These are phyloP conservation scores for Hericium coralloides DNA, from an alignment of 768 basidiomycete genomes.

Conservation along the genomic window DNA sequence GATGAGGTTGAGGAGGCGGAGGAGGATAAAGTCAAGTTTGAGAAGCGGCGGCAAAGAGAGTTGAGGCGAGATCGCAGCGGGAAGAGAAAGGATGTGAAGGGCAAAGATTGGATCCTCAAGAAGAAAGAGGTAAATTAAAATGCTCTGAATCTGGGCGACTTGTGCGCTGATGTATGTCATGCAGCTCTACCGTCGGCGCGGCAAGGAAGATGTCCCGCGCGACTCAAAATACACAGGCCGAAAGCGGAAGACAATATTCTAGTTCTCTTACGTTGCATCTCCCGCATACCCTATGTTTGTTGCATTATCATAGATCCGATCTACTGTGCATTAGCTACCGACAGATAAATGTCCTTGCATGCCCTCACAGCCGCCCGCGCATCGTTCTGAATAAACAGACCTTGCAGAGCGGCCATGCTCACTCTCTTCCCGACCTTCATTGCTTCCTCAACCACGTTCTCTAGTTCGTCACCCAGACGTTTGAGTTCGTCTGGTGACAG, in stretches of 20 bases:
- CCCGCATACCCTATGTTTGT: background rate
- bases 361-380: slow-evolving; percentile 45
- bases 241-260: slow-evolving; percentile 76
- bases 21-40: slow-evolving; percentile 57
- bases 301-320: background rate
- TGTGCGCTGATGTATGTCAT: slow-evolving; percentile 1
- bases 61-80: slow-evolving; percentile 45
- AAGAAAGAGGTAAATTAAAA: slow-evolving; percentile 78
- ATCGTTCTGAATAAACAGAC: slow-evolving; percentile 78
- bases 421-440: slow-evolving; percentile 46
- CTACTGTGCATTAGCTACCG: slow-evolving; percentile 1
- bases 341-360: slow-evolving; percentile 33
- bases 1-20: slow-evolving; percentile 41
- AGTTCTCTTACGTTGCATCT: slow-evolving; percentile 16
- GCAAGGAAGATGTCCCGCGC: slow-evolving; percentile 75
- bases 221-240: slow-evolving; percentile 92
- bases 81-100: slow-evolving; percentile 66
- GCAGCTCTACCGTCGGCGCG: slow-evolving; percentile 76
- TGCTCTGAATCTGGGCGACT: background rate
- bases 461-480: slow-evolving; percentile 42
- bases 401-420: slow-evolving; percentile 96
- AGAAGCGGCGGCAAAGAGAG: slow-evolving; percentile 68
- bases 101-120: slow-evolving; percentile 87
- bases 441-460: slow-evolving; percentile 44
- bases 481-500: slow-evolving; percentile 32